phyloP scores from a whole-genome alignment of 805 yeast species.

The Sugiyamaella boreocaroliniensis region DNA sequence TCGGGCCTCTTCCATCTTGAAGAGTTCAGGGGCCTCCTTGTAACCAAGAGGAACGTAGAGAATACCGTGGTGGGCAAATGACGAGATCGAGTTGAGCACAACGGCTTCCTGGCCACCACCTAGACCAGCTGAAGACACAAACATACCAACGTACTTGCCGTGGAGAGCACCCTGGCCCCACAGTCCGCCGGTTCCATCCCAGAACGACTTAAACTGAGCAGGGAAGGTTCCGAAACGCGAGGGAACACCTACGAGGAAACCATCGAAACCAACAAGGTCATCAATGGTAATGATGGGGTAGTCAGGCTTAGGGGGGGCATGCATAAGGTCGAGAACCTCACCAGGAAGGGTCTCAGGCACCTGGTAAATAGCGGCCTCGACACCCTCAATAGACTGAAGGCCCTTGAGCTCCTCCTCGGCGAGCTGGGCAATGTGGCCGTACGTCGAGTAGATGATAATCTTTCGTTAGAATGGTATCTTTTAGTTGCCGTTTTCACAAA shows the following conservation, averaged over 20 bases:
- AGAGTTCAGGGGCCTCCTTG: slow-evolving; percentile 47
- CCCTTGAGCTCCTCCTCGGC: slow-evolving; percentile 68
- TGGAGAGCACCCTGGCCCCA: slow-evolving; percentile 65
- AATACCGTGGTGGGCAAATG: slow-evolving; percentile 70
- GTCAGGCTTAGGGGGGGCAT: slow-evolving; percentile 43
- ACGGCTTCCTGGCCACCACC: slow-evolving; percentile 81
- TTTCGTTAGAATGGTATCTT: slow-evolving; percentile 8
- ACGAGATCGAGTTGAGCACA: slow-evolving; percentile 48
- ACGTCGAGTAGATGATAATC: slow-evolving; percentile 69
- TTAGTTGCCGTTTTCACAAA: not conserved
- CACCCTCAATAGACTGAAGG: slow-evolving; percentile 56
- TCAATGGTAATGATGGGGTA: slow-evolving; percentile 54
- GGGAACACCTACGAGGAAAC: slow-evolving; percentile 70
- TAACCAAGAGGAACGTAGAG: slow-evolving; percentile 74
- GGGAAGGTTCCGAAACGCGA: slow-evolving; percentile 73
- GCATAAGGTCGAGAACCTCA: slow-evolving; percentile 48
- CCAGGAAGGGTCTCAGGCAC: slow-evolving; percentile 68
- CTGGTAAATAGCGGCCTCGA: slow-evolving; percentile 61
- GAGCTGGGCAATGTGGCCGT: slow-evolving; percentile 65
- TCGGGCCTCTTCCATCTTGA: slow-evolving; percentile 59
- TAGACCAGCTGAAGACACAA: slow-evolving; percentile 62
- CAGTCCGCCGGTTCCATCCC: slow-evolving; percentile 70
- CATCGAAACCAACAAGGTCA: slow-evolving; percentile 56
- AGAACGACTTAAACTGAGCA: slow-evolving; percentile 67
- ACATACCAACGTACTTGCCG: slow-evolving; percentile 71